phyloP scores from a whole-genome alignment of 352 stramenopile species.

The Peronosclerospora sorghi region DNA sequence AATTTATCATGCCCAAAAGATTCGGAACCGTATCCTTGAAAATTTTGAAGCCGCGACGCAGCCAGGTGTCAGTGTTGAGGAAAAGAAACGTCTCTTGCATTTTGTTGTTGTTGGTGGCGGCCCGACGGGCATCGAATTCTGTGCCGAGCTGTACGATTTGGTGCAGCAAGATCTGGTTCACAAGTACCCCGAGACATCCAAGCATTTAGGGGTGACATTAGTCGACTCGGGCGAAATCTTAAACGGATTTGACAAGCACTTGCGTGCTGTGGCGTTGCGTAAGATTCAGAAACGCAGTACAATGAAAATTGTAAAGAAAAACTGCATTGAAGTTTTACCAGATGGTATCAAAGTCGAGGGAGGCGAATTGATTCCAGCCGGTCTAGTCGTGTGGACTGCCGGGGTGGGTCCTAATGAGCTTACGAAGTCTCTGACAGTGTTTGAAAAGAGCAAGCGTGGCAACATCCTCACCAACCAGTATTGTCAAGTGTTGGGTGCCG shows the following conservation, averaged over 20 bases:
- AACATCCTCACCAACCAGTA: conserved; percentile 81
- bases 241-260: conserved; percentile 51
- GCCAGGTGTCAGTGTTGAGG: conserved; percentile 65
- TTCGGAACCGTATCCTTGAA: conserved; percentile 66
- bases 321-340: conserved; percentile 52
- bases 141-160: conserved; percentile 92
- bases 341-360: conserved; percentile 54
- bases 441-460: conserved; percentile 69
- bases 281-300: conserved; percentile 75
- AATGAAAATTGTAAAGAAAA: conserved; percentile 75
- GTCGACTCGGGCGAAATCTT: conserved; percentile 65
- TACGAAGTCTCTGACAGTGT: conserved; percentile 59
- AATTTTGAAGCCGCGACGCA: conserved; percentile 93
- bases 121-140: conserved; percentile 93
- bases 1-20: conserved; percentile 87
- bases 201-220: conserved; percentile 56
- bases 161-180: conserved; percentile 84
- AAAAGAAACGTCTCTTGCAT: conserved; percentile 87
- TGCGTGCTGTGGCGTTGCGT: conserved; percentile 58
- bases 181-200: conserved; percentile 67
- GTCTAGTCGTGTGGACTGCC: conserved; percentile 68
- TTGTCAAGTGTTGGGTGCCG: conserved; percentile 59
- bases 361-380: conserved; percentile 44
- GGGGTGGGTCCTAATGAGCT: conserved; percentile 69
- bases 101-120: conserved; percentile 97